Conservation (phyloP, 2,329 filamentous ascomycete genomes). For the Arthroderma sp. region DNA sequence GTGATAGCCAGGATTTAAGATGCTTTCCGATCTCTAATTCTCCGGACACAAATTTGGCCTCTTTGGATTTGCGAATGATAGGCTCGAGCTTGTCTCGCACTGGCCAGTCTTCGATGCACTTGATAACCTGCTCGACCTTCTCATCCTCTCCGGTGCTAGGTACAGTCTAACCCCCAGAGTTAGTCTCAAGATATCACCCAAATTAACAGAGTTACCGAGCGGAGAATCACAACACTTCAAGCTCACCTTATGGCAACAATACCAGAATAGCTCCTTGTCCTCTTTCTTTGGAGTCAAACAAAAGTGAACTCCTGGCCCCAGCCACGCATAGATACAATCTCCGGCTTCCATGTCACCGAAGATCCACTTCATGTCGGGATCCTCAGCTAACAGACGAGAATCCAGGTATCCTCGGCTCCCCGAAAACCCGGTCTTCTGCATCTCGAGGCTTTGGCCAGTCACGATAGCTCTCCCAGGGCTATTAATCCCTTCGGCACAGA, state of each 20-base stretch:
- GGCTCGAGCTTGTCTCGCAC: slow-evolving; percentile 2
- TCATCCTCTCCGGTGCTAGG: neutral
- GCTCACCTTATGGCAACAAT: slow-evolving; percentile 1
- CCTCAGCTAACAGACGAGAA: neutral
- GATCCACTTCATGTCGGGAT: neutral
- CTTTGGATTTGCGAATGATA: neutral
- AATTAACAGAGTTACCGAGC: neutral
- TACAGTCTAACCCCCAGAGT: neutral
- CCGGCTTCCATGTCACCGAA: neutral
- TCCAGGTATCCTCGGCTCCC: slow-evolving; percentile 2
- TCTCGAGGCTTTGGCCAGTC: slow-evolving; percentile 1
- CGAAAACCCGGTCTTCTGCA: neutral
- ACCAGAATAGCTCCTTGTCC: slow-evolving; percentile 4
- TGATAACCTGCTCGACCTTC: neutral
- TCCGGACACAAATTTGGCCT: neutral
- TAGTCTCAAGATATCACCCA: neutral
- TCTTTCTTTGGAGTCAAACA: slow-evolving; percentile 1
- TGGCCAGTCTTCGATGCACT: slow-evolving; percentile 2
- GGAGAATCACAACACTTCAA: neutral
- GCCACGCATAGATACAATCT: slow-evolving; percentile 4
- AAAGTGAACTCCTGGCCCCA: slow-evolving; percentile 2
- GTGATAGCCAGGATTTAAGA: slow-evolving; percentile 3
- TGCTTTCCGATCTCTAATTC: neutral
- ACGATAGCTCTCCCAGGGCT: slow-evolving; percentile 1
- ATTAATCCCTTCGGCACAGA: slow-evolving; percentile 5